These are phyloP conservation scores for Populus hybrid DNA, from an alignment of 441 rosid genomes.

Conservation along the genomic window DNA sequence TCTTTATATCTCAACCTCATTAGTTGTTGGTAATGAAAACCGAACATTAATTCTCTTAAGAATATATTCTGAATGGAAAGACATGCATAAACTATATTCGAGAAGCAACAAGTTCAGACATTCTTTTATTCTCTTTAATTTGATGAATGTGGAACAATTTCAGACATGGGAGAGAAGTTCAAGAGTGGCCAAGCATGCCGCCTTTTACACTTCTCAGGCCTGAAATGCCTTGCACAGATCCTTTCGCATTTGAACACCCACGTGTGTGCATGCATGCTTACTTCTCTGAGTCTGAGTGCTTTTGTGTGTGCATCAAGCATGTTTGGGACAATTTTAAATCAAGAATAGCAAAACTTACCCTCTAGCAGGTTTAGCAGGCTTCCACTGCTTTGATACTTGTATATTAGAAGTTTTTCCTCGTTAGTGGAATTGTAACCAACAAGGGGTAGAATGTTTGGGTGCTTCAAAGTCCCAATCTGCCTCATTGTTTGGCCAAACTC, in stretches of 20 bases:
- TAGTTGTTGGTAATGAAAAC: too few species aligned
- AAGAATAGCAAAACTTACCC: slow-evolving; percentile 27
- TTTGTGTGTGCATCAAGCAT: neutral
- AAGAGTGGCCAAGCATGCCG: neutral
- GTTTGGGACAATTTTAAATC: neutral
- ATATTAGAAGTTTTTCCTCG: slow-evolving; percentile 55
- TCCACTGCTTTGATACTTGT: slow-evolving; percentile 52
- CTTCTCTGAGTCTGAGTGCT: neutral
- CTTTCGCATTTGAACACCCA: neutral
- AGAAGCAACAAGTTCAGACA: neutral
- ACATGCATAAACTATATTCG: neutral
- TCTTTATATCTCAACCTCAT: too few species aligned
- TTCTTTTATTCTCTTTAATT: too few species aligned
- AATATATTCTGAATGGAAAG: neutral
- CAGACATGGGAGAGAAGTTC: neutral
- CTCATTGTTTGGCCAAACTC: slow-evolving; percentile 43
- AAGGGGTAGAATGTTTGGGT: slow-evolving; percentile 53
- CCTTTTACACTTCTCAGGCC: neutral
- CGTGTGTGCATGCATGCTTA: neutral
- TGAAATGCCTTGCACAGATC: neutral
- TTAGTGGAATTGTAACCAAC: slow-evolving; percentile 41
- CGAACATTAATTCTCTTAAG: too few species aligned
- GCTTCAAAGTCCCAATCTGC: slow-evolving; percentile 47
- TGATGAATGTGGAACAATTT: too few species aligned
- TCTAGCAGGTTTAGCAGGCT: slow-evolving; percentile 43